Base-by-base conservation (phyloP, 1,139 yeast genomes). In the Debaryomycetaceae sp. region DNA sequence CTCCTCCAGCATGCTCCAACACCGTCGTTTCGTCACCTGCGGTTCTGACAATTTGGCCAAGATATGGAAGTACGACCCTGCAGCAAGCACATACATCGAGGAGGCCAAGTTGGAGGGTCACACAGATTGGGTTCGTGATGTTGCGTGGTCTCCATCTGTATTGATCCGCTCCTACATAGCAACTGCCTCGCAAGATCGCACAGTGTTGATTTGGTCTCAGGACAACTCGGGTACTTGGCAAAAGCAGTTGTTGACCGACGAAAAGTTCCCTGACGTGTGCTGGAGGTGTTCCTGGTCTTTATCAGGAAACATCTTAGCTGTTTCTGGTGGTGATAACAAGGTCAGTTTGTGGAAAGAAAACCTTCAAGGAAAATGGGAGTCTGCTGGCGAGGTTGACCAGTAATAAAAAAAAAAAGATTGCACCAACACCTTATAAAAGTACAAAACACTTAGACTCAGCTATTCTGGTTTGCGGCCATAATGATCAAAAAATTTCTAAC, bases 211-310 rank as follows among this genome's bases (percentile, higher is more conserved):
- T 59, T 92, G 98, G 98, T 83, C 96, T 17, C 75, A 72, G 50
- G 91, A 84, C 48, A 69, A 67, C 43, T 70, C 72, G 36, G 86
- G 83, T 3, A 73, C 73, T 44, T 94, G 98, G 99, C 82, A 82
- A 61, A 86, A 85, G 62, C 83, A 81, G 50, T 68, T 75, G 35
- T 75, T 94, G 58, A 80, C 83, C 38, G 77, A 78, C 29, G 96
- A 87, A 38, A 84, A 81, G 58, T 92, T 92, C 74, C 94, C 96
- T 14, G 98, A 92, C 58, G 97, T 91, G 29, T 88, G 95, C 53
- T 94, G 98, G 98, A 83, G 98, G 63, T 95, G 95, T 42, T 85
- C 95, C 50, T 92, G 98, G 98, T 88, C 97, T 16, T 76, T 89
- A 52, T 83, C 95, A 34, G 99, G 99, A 40, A 92, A 92, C 61